A percentile compares a stretch with the other conserved stretches of the same genome.
Evolutionary conservation across 805 yeast genomes (phyloP).

Genomic region (Myxozyma udenii): DNA sequence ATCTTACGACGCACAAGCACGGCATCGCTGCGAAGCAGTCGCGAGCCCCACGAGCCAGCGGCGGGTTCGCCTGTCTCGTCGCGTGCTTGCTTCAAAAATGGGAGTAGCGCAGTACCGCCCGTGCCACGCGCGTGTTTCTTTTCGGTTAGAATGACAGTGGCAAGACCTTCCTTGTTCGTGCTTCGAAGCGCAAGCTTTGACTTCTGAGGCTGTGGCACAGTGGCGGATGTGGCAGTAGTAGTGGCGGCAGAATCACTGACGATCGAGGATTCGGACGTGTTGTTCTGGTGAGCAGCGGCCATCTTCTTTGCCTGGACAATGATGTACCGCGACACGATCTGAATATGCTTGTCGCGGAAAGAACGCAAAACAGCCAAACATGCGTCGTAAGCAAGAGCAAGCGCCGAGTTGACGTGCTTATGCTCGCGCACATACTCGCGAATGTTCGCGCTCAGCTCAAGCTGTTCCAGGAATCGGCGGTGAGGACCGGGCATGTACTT

Average conservation of each 20-base stretch:
- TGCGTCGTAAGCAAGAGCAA: conserved; percentile 76
- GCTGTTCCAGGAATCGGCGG: conserved; percentile 62
- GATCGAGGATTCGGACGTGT: too few species aligned
- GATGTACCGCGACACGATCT: conserved; percentile 83
- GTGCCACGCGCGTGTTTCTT: conserved; percentile 72
- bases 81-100: conserved; percentile 90
- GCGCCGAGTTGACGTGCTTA: conserved; percentile 46
- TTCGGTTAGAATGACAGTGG: conserved; percentile 44
- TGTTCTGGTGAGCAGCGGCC: background rate
- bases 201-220: conserved; percentile 1
- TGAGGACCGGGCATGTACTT: conserved; percentile 87
- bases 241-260: conserved; percentile 7
- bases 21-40: conserved; percentile 40
- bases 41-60: conserved; percentile 87
- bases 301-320: conserved; percentile 63
- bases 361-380: conserved; percentile 83
- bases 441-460: conserved; percentile 57
- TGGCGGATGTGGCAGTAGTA: background rate
- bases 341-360: conserved; percentile 90
- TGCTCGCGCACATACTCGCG: conserved; percentile 59
- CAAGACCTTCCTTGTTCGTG: conserved; percentile 51
- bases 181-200: background rate
- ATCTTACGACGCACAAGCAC: conserved; percentile 2
- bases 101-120: conserved; percentile 89
- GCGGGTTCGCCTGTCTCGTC: conserved; percentile 95